These are phyloP conservation scores for Alternaria novae-zelandiae DNA, from an alignment of 2,329 filamentous ascomycete genomes.

Conservation along the genomic window DNA sequence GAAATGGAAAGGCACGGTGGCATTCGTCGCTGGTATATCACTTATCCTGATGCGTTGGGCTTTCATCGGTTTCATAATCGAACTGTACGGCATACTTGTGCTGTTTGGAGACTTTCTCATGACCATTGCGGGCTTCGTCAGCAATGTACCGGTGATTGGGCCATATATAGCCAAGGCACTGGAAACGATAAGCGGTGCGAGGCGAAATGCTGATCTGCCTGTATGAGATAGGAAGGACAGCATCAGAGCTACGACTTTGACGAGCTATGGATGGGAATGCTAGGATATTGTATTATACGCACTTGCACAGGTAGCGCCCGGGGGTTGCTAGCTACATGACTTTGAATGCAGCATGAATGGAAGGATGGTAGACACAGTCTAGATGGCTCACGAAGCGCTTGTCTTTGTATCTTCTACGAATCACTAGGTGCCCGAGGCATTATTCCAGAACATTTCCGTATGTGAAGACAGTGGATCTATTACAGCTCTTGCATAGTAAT, in stretches of 20 bases:
- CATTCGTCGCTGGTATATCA: conserved; percentile 81
- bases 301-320: neutral
- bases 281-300: conserved; percentile 3
- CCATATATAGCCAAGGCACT: conserved; percentile 80
- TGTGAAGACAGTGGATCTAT: neutral
- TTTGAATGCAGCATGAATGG: neutral
- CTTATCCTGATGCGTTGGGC: conserved; percentile 92
- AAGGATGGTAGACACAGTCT: neutral
- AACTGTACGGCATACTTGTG: conserved; percentile 90
- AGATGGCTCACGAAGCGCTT: neutral
- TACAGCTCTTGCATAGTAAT: no score
- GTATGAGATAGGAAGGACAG: conserved; percentile 7
- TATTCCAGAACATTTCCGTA: neutral
- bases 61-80: conserved; percentile 85
- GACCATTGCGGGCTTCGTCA: conserved; percentile 86
- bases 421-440: neutral
- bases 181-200: conserved; percentile 44
- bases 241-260: neutral
- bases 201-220: conserved; percentile 18
- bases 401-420: neutral
- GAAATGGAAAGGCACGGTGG: conserved; percentile 88
- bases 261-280: neutral
- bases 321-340: neutral
- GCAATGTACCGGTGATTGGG: conserved; percentile 82
- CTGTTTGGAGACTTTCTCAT: conserved; percentile 96